phyloP scores from a whole-genome alignment of 106 monocot species.

The Dendrobium officinale region DNA sequence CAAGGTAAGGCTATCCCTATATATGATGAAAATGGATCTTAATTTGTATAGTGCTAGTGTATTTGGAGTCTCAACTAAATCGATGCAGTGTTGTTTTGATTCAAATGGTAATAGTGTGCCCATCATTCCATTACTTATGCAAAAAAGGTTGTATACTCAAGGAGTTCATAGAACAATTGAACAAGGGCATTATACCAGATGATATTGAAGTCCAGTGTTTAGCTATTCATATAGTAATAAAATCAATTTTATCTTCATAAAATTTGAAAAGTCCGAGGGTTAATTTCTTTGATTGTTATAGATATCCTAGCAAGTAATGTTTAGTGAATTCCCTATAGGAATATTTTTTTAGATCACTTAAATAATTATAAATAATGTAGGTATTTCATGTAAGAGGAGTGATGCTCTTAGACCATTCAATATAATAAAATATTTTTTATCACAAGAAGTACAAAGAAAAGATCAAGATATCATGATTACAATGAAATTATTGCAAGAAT shows the following conservation, averaged over 20 bases:
- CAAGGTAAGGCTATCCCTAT: no score
- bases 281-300: not conserved
- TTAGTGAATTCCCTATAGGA: no score
- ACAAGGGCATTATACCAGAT: conserved; percentile 75
- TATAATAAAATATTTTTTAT: no score
- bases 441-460: no score
- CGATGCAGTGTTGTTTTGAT: conserved; percentile 91
- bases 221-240: conserved; percentile 80
- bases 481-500: no score
- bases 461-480: no score
- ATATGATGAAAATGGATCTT: not conserved
- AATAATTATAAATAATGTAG: no score
- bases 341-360: no score
- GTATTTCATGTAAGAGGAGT: no score
- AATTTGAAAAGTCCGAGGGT: no score
- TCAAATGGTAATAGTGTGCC: conserved; percentile 86
- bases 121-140: conserved; percentile 83
- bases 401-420: no score
- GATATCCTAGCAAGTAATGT: not conserved
- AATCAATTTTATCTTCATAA: not conserved
- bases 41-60: conserved; percentile 67
- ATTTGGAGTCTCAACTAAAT: conserved; percentile 90
- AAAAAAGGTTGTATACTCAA: conserved; percentile 72
- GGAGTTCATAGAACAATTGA: conserved; percentile 69
- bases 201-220: conserved; percentile 88